Conservation (phyloP, 2,329 filamentous ascomycete genomes). For the Metarhizium guizhouense region DNA sequence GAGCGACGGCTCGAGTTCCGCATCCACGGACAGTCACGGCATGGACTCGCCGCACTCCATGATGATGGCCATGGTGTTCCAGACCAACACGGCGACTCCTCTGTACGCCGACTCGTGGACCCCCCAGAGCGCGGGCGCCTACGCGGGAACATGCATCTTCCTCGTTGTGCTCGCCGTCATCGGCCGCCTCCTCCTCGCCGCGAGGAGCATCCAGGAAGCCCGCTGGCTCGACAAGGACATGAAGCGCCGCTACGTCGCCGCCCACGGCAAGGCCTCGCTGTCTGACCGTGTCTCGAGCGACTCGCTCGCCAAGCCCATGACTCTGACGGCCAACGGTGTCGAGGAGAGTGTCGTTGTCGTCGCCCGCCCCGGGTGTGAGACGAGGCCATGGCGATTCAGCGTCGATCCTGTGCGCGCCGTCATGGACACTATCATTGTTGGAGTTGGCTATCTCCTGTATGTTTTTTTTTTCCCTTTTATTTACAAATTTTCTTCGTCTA, state of each 20-base stretch:
- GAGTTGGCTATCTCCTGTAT: constrained; percentile 78
- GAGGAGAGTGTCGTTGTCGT: constrained; percentile 76
- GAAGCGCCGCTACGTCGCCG: constrained; percentile 66
- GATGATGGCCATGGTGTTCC: constrained; percentile 51
- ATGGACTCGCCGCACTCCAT: constrained; percentile 8
- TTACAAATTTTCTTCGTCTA: too few species aligned
- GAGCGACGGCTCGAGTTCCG: constrained; percentile 3
- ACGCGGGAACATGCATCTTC: constrained; percentile 89
- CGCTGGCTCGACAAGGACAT: constrained; percentile 64
- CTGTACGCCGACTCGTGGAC: constrained; percentile 63
- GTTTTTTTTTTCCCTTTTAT: constrained; percentile 24
- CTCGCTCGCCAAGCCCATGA: constrained; percentile 53
- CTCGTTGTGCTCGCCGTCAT: constrained; percentile 66
- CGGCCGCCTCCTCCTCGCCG: constrained; percentile 63
- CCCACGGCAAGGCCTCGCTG: constrained; percentile 54
- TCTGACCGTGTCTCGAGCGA: constrained; percentile 51
- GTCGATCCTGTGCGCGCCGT: constrained; percentile 67
- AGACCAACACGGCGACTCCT: constrained; percentile 38
- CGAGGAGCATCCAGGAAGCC: constrained; percentile 53
- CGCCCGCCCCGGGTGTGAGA: constrained; percentile 40
- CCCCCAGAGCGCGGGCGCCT: constrained; percentile 58
- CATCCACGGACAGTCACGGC: constrained; percentile 9
- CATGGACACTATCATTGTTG: constrained; percentile 64
- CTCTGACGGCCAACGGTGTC: constrained; percentile 65
- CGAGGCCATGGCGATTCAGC: constrained; percentile 69